These are phyloP conservation scores for Leonotis leonurus DNA, from an alignment of 257 asterid genomes.

Conservation along the genomic window DNA sequence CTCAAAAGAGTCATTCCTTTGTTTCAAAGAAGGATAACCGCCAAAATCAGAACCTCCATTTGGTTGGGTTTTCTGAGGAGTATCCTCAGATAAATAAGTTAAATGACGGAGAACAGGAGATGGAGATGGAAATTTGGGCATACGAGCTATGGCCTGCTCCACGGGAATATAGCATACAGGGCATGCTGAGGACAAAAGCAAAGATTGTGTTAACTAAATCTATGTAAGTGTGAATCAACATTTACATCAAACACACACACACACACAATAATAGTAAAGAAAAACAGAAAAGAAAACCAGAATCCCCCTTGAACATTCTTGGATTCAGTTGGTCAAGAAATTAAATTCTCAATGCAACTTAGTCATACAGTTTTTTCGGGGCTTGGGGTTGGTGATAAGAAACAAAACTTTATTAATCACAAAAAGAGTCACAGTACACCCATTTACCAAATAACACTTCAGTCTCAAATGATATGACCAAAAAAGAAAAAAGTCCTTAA, in stretches of 20 bases:
- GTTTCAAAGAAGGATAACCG: constrained; percentile 82
- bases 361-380: neutral
- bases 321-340: constrained; percentile 6
- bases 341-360: neutral
- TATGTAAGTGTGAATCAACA: neutral
- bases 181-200: constrained; percentile 60
- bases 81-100: constrained; percentile 60
- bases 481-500: neutral
- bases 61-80: constrained; percentile 47
- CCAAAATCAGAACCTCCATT: constrained; percentile 91
- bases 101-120: constrained; percentile 68
- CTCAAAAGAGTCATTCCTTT: constrained; percentile 63
- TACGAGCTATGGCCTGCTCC: constrained; percentile 71
- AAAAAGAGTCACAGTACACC: neutral
- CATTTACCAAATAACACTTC: neutral
- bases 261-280: too few relatives aligned
- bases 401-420: neutral
- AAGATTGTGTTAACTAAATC: constrained; percentile 10
- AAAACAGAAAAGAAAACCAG: neutral
- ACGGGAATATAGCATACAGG: constrained; percentile 84
- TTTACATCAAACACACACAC: neutral
- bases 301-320: constrained; percentile 3
- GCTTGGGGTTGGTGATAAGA: neutral
- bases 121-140: constrained; percentile 64
- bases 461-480: neutral